Percentiles rank a stretch among this genome's conserved stretches.
Evolutionary conservation across 257 asterid genomes (phyloP).

Genomic region (Solanum pinnatisectum): DNA sequence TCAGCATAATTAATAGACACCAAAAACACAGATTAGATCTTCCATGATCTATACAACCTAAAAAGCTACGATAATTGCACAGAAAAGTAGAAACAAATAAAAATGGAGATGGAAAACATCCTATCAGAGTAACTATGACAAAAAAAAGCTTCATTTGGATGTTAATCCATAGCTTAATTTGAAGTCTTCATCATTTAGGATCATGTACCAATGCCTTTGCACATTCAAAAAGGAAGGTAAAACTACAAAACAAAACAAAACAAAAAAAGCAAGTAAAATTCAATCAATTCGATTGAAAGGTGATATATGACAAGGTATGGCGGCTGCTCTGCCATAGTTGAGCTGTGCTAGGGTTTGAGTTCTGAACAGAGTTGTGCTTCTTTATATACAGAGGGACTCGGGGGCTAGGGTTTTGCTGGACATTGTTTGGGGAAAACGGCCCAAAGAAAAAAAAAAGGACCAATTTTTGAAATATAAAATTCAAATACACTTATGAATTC

Average conservation of each 20-base stretch:
- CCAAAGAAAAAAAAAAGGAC: not conserved
- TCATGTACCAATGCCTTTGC: not conserved
- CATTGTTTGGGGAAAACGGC: not conserved
- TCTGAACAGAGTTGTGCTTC: not conserved
- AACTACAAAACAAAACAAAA: not conserved
- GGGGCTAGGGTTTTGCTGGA: not conserved
- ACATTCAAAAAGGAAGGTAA: not conserved
- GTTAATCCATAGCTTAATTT: conserved; percentile 13
- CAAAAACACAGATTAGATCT: not conserved
- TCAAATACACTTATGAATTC: not conserved
- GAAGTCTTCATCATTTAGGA: not conserved
- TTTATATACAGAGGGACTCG: not conserved
- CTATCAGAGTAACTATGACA: conserved; percentile 11
- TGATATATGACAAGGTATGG: not conserved
- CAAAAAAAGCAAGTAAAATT: not conserved
- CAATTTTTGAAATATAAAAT: too few relatives aligned
- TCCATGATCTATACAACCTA: not conserved
- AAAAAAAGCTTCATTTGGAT: not conserved
- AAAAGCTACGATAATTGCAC: not conserved
- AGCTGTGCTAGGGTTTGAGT: not conserved
- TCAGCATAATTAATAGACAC: not conserved
- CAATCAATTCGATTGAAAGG: not conserved
- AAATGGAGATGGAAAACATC: conserved; percentile 4
- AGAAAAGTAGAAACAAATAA: too few relatives aligned
- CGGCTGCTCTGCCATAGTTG: not conserved